Base-by-base conservation (phyloP, 257 asterid genomes). In the Vinca minor region DNA sequence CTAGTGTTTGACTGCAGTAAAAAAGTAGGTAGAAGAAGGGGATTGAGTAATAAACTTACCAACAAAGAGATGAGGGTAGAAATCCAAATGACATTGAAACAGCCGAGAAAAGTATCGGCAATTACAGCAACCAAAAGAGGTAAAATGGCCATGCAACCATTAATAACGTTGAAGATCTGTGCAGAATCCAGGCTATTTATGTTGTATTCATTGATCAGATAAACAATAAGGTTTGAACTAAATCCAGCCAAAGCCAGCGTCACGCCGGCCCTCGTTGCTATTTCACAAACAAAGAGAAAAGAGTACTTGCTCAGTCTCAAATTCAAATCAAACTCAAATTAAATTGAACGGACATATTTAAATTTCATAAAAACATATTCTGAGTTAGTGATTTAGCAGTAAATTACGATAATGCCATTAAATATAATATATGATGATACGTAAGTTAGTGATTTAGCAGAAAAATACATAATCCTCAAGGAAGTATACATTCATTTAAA, bases 41-140 rank as follows among this genome's bases (percentile, higher is more conserved):
- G 8, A 38, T 38, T 4, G 36, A 25, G 9, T 20, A n/a, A n/a
- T n/a, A n/a, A n/a, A 0, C 46, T 52, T 57, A 77, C 82, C 63
- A 77, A 73, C 49, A 74, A 49, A 34, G 72, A 66, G 64, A 70
- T 36, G 4, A 73, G 25, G 25, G 71, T 55, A 48, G 76, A 77
- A 18, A 14, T 66, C 82, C 76, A 77, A 35, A 73, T 57, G 41
- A 77, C 59, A 12, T 66, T 38, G 49, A 62, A 77, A 52, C 71
- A 73, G 38, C 82, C 76, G 0, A 77, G 18, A 39, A 65, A 69
- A 13, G 82, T 73, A 55, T 77, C 82, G 10, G 82, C 82, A 21
- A 77, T 17, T 34, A 77, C n/a, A 12, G 82, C 82, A 47, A 70
- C 74, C 25, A 73, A 29, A 2, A 77, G 49, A 8, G 79, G 82